A percentile compares a stretch with the other conserved stretches of the same genome.
Evolutionary conservation across 2,329 filamentous ascomycete genomes (phyloP).

Genomic region (Ophiocordyceps polyrhachis-furcata): DNA sequence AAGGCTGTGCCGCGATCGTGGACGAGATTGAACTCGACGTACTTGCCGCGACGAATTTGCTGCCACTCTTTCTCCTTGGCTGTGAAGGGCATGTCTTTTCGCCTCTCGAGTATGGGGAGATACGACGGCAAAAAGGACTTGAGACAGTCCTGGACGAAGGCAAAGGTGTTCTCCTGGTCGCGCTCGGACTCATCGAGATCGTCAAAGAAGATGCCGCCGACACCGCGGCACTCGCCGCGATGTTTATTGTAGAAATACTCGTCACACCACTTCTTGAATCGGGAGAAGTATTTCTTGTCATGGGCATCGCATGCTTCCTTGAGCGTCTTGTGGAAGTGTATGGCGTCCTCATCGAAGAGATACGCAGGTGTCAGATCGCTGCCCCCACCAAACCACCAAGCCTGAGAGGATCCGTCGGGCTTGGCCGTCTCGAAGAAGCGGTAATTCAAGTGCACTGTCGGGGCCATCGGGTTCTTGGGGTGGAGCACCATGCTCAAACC

Average conservation of each 20-base stretch:
- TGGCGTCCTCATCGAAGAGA: conserved; percentile 89
- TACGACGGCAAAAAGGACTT: conserved; percentile 82
- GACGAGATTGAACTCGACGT: conserved; percentile 96
- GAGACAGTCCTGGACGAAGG: conserved; percentile 72
- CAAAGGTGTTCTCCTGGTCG: conserved; percentile 75
- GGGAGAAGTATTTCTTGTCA: conserved; percentile 76
- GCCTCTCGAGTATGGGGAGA: conserved; percentile 66
- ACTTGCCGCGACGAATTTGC: conserved; percentile 80
- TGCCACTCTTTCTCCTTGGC: conserved; percentile 89
- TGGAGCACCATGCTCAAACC: conserved; percentile 87
- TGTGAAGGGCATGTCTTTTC: conserved; percentile 84
- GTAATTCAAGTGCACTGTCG: conserved; percentile 96
- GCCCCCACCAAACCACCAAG: conserved; percentile 97
- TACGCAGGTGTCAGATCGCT: conserved; percentile 87
- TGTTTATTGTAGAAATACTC: conserved; percentile 94
- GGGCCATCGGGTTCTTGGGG: conserved; percentile 88
- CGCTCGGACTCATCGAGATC: conserved; percentile 79
- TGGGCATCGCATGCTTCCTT: conserved; percentile 89
- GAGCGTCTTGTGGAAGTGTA: conserved; percentile 88
- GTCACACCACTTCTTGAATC: conserved; percentile 97
- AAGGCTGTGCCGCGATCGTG: conserved; percentile 93
- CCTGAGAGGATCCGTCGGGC: conserved; percentile 58
- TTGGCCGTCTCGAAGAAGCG: conserved; percentile 95
- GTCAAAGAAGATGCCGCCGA: conserved; percentile 98
- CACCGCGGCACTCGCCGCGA: conserved; percentile 64